Evolutionary conservation across 1,284 basidiomycete genomes (phyloP).

Genomic region (Pascua guehoae): DNA sequence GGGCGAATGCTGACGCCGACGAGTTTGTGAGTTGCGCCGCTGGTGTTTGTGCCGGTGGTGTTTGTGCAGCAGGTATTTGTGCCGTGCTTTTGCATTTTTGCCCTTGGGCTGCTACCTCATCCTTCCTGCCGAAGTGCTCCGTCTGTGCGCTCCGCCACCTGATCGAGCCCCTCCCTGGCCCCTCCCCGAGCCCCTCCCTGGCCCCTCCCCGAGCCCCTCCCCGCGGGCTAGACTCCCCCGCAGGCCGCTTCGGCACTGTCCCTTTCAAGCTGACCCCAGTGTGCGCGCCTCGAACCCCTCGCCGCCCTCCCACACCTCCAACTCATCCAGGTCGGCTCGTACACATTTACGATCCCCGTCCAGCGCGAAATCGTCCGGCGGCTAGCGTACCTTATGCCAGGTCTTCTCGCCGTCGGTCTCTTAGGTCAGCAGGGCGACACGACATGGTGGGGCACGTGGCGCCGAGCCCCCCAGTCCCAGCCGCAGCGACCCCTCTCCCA

Average conservation of each 20-base stretch:
- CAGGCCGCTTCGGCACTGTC: no score
- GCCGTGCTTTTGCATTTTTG: no score
- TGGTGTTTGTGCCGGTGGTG: no score
- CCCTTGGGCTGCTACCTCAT: no score
- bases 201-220: no score
- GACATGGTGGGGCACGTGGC: constrained; percentile 42
- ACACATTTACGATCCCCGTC: constrained; percentile 24
- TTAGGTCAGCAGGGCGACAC: constrained; percentile 38
- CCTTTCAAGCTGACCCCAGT: constrained; percentile 15
- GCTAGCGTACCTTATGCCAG: constrained; percentile 22
- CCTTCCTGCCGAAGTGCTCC: no score
- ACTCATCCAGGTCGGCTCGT: constrained; percentile 43
- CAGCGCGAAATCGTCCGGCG: constrained; percentile 26
- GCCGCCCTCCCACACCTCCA: constrained; percentile 26
- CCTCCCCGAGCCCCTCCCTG: no score
- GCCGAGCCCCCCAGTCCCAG: constrained; percentile 2
- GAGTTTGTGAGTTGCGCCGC: constrained; percentile 26
- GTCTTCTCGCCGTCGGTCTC: constrained; percentile 35
- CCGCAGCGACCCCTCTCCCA: no score
- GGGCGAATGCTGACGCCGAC: constrained; percentile 22
- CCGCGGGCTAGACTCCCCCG: no score
- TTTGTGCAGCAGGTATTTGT: no score
- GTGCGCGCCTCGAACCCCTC: constrained; percentile 25
- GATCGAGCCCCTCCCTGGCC: no score
- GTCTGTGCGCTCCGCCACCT: no score